phyloP scores from a whole-genome alignment of 2,329 filamentous ascomycete species.

The Aspergillus neoniger region DNA sequence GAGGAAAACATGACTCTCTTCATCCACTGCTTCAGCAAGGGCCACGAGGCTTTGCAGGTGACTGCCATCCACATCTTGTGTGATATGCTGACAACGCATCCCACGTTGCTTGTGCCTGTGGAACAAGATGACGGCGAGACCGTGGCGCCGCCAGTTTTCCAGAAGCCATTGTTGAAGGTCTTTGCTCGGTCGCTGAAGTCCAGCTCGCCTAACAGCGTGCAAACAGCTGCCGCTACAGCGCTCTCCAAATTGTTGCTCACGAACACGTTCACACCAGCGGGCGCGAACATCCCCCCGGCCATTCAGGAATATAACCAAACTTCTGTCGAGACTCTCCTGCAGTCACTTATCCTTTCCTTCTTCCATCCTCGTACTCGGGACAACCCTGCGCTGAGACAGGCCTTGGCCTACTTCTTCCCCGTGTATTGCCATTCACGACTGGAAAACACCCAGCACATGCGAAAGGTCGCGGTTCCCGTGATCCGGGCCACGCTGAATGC shows the following conservation, averaged over 20 bases:
- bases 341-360: slow-evolving; percentile 80
- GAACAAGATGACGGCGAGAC: slow-evolving; percentile 50
- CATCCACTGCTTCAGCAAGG: slow-evolving; percentile 93
- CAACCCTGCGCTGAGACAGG: slow-evolving; percentile 82
- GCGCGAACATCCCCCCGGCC: slow-evolving; percentile 55
- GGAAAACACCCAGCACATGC: slow-evolving; percentile 83
- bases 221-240: slow-evolving; percentile 77
- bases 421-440: slow-evolving; percentile 86
- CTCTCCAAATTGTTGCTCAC: slow-evolving; percentile 85
- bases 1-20: slow-evolving; percentile 91
- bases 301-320: slow-evolving; percentile 54
- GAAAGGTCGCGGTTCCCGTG: slow-evolving; percentile 69
- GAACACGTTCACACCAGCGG: slow-evolving; percentile 61
- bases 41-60: slow-evolving; percentile 84
- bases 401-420: slow-evolving; percentile 88
- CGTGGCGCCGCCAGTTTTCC: slow-evolving; percentile 48
- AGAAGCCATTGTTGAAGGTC: slow-evolving; percentile 75
- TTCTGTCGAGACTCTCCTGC: slow-evolving; percentile 72
- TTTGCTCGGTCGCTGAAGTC: slow-evolving; percentile 79
- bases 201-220: slow-evolving; percentile 69
- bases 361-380: slow-evolving; percentile 80
- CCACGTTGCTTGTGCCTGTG: slow-evolving; percentile 68
- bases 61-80: slow-evolving; percentile 89
- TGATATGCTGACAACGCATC: slow-evolving; percentile 89
- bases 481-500: slow-evolving; percentile 67